Conservation (phyloP, 2,329 filamentous ascomycete species). For the Pseudocercospora musae region DNA sequence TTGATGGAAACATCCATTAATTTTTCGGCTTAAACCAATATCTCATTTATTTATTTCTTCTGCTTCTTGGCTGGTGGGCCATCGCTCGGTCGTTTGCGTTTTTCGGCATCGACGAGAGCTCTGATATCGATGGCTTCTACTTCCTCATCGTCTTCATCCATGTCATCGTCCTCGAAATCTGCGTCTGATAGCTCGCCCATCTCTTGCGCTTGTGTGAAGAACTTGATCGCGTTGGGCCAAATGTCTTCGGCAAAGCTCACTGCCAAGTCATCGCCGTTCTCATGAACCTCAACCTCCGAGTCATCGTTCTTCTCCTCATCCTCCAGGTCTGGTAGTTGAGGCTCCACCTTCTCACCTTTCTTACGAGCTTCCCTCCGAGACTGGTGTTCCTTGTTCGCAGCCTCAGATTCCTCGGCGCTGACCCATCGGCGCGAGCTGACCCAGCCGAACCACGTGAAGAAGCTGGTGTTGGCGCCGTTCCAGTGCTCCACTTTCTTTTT, state of each 20-base stretch:
- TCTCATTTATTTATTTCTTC: conserved; percentile 29
- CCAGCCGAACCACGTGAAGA: conserved; percentile 89
- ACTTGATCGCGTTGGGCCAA: conserved; percentile 83
- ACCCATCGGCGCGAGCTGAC: conserved; percentile 61
- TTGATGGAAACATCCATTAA: no score
- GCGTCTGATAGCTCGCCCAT: conserved; percentile 57
- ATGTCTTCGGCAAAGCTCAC: conserved; percentile 80
- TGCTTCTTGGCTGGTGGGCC: conserved; percentile 40
- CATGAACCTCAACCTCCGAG: conserved; percentile 77
- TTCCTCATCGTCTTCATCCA: conserved; percentile 50
- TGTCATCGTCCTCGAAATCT: conserved; percentile 67
- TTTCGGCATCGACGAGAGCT: conserved; percentile 39
- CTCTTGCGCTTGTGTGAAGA: conserved; percentile 74
- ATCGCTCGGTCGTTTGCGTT: conserved; percentile 45
- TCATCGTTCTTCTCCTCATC: conserved; percentile 60
- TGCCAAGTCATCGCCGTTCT: conserved; percentile 79
- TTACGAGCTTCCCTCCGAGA: conserved; percentile 53
- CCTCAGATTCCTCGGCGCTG: conserved; percentile 66
- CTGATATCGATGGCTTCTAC: conserved; percentile 49
- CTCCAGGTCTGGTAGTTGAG: conserved; percentile 31
- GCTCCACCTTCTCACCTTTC: conserved; percentile 35
- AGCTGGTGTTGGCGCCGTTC: conserved; percentile 56
- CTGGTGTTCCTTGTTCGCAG: conserved; percentile 59
- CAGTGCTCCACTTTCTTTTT: conserved; percentile 50
- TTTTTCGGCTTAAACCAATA: not conserved